A percentile compares a stretch with the other conserved stretches of the same genome.
Evolutionary conservation across 805 yeast species (phyloP).

Genomic region (Saccharomyces kudriavzevii): DNA sequence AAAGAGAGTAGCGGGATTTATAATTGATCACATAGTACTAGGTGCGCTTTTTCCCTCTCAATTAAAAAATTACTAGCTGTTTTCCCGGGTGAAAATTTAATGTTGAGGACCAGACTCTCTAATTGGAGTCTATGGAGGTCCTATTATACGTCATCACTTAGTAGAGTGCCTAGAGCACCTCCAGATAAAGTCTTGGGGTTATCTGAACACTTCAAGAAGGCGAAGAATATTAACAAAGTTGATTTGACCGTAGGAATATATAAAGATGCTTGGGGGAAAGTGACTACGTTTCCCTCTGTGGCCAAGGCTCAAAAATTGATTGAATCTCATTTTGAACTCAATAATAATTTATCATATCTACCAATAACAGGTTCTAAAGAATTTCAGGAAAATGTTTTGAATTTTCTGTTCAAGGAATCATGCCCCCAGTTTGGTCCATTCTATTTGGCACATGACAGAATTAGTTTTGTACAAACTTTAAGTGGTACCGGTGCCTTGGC

Average conservation of each 20-base stretch:
- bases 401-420: constrained; percentile 65
- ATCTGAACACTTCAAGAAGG: constrained; percentile 64
- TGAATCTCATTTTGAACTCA: constrained; percentile 45
- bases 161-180: constrained; percentile 47
- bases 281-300: constrained; percentile 27
- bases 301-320: constrained; percentile 24
- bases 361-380: constrained; percentile 73
- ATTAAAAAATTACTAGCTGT: neutral
- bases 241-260: constrained; percentile 60
- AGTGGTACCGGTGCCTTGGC: constrained; percentile 94
- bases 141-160: constrained; percentile 3
- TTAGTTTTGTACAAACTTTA: constrained; percentile 80
- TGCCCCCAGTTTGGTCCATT: constrained; percentile 39
- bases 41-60: neutral
- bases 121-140: neutral
- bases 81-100: neutral
- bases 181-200: constrained; percentile 84
- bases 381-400: constrained; percentile 59
- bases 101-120: neutral
- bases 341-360: constrained; percentile 44
- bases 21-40: neutral
- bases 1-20: neutral
- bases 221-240: constrained; percentile 48
- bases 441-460: constrained; percentile 51
- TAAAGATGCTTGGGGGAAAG: constrained; percentile 70